Base-by-base conservation (phyloP, 2,329 filamentous ascomycete species). In the Pseudopyrenochaeta lycopersici region DNA sequence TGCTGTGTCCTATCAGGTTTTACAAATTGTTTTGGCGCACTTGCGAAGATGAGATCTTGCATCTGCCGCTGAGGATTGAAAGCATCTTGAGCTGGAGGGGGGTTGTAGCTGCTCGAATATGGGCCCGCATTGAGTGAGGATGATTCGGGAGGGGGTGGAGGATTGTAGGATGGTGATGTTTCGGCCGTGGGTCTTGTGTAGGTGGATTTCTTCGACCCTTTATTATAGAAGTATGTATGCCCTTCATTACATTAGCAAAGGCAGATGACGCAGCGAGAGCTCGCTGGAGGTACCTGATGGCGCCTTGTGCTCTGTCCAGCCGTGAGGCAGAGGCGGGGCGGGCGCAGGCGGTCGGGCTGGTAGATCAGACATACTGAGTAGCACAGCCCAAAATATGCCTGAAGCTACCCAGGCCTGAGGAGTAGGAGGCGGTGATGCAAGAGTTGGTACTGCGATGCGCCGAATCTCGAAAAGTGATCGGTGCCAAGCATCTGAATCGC, bases 301-400 rank as follows among this genome's bases (percentile, higher is more conserved):
- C 46, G 93, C 92, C 77, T 88, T 93, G 78, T 97, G 92, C 76
- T 96, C 91, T n/a, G 90, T 91, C 93, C 93, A 97, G 59, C 91
- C 92, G 38, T 88, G 82, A 23, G 88, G 89, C 1, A 97, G 81
- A 31, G 90, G 86, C 40, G 85, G 81, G 4, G 69, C 61, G 1
- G 64, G 66, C 17, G 68, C 55, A 32, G 78, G 65, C 20, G 71
- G 70, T 46, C 71, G 62, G 31, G 52, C 52, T 20, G 73, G 71
- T 21, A 73, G 44, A 21, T 69, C 67, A 3, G 71, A 60, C 71
- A 75, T 74, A 6, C 10, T 46, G 15, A 27, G n/a, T 12, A 10
- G n/a, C 7, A 12, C 9, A 20, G 12, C 21, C 15, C 35, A 20
- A 18, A 38, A 7, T 17, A n/a, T 21, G 21, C 6, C 11, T 14